These are phyloP conservation scores for Nemania bipapillata DNA, from an alignment of 2,329 filamentous ascomycete genomes.

Conservation along the genomic window DNA sequence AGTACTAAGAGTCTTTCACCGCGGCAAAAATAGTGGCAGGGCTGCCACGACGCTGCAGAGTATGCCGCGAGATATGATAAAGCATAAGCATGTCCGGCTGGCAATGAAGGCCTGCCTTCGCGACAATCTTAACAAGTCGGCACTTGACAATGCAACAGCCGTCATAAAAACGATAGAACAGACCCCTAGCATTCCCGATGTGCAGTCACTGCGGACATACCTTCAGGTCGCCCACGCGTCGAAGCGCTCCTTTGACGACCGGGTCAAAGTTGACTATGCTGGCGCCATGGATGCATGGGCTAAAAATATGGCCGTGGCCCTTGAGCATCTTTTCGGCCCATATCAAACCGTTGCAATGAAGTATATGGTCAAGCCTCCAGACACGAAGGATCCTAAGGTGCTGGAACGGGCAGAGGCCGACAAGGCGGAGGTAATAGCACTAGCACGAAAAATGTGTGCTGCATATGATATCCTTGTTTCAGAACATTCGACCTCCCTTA, in stretches of 20 bases:
- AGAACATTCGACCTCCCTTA: conserved; percentile 35
- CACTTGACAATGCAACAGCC: conserved; percentile 70
- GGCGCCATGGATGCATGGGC: conserved; percentile 60
- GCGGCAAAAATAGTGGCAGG: conserved; percentile 72
- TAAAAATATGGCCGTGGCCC: conserved; percentile 61
- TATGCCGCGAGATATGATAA: conserved; percentile 61
- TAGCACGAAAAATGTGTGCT: conserved; percentile 49
- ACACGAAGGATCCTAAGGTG: background rate
- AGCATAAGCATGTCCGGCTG: conserved; percentile 70
- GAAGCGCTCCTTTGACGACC: conserved; percentile 55
- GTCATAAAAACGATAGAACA: conserved; percentile 73
- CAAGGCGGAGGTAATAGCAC: conserved; percentile 43
- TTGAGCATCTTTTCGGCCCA: conserved; percentile 63
- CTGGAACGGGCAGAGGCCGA: conserved; percentile 10
- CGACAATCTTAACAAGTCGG: conserved; percentile 79
- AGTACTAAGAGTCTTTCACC: conserved; percentile 74
- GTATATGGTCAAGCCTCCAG: conserved; percentile 24
- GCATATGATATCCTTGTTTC: conserved; percentile 45
- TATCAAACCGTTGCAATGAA: conserved; percentile 50
- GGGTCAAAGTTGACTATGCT: conserved; percentile 48
- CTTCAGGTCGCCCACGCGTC: conserved; percentile 65
- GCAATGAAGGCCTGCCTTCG: conserved; percentile 78
- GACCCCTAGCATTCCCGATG: conserved; percentile 60
- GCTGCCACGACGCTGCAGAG: conserved; percentile 68
- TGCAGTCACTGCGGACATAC: conserved; percentile 64